Evolutionary conservation across 805 yeast species (phyloP).

Genomic region (Kodamaea neixiangensis): DNA sequence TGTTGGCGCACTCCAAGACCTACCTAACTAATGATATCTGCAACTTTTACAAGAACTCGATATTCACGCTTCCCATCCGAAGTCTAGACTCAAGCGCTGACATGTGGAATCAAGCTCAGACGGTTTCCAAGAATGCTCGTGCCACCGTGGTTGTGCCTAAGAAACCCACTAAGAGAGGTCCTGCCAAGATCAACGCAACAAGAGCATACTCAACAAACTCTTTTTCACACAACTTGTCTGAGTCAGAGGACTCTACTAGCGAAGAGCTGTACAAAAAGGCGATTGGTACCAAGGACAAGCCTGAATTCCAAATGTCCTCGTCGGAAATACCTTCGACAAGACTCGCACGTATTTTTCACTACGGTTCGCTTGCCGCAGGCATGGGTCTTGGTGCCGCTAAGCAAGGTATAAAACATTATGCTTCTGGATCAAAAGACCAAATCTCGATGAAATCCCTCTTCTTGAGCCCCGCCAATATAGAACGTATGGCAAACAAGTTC

Average conservation of each 20-base stretch:
- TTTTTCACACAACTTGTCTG: neutral
- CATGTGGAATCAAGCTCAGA: slow-evolving; percentile 24
- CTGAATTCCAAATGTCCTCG: slow-evolving; percentile 24
- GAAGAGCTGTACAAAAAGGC: neutral
- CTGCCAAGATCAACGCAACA: neutral
- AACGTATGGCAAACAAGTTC: slow-evolving; percentile 82
- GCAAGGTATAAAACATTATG: slow-evolving; percentile 71
- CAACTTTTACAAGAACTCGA: slow-evolving; percentile 22
- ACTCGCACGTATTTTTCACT: slow-evolving; percentile 87
- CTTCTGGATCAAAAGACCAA: slow-evolving; percentile 41
- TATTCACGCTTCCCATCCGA: slow-evolving; percentile 22
- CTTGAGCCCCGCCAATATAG: slow-evolving; percentile 80
- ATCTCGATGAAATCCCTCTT: slow-evolving; percentile 59
- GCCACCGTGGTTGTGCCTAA: neutral
- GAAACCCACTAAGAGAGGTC: neutral
- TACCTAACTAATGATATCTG: slow-evolving; percentile 22
- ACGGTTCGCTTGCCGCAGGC: slow-evolving; percentile 89
- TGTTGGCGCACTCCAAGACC: slow-evolving; percentile 20
- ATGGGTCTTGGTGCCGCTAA: slow-evolving; percentile 82
- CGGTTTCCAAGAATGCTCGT: neutral
- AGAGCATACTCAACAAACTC: slow-evolving; percentile 11
- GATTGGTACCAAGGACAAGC: slow-evolving; percentile 5
- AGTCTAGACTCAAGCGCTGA: slow-evolving; percentile 18
- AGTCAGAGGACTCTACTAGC: neutral
- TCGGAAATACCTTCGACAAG: slow-evolving; percentile 86